Evolutionary conservation across 2,329 filamentous ascomycete species (phyloP), one percentile per base, ranked within the genome.

Genomic region (Fusarium paranaense): DNA sequence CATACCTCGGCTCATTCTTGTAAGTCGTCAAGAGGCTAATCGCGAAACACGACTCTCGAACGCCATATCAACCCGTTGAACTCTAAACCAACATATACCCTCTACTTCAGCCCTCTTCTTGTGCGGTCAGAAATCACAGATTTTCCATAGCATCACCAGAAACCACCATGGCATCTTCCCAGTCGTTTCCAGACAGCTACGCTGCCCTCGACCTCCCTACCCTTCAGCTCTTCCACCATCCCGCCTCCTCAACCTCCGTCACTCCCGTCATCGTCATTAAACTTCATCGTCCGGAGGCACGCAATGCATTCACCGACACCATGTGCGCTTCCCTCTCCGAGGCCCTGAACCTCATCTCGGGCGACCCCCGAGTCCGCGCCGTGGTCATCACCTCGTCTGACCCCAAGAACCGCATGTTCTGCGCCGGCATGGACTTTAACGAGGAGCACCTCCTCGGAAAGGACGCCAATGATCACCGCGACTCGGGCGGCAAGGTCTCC

Each of bases 241-340:
- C 88, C 0, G 67, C 80, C 3, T 81, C 83, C 10, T 89, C 91
- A 0, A 80, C 87, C 13, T 83, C 86, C 4, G 87, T 89, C 16
- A 93, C 91, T 1, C 87, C 88, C 18, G 86, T 93, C 61, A 86
- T 94, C 62, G 80, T 93, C 59, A 80, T 93, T 71, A 75, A 89
- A 3, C 87, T 94, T 45, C 86, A 92, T 82, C 89, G 93, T 20
- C 92, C 92, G 0, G 81, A 84, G 13, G 90, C 90, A 68, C 86
- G 91, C 82, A 94, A 94, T 87, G 92, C 90, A 69, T 94, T 94
- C 82, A 94, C 91, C 4, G 83, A 86, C 22, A 85, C 82, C 16
- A 94, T 94, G 90, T 88, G 88, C 76, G 78, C 82, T 18, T 91
- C 92, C 76, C 85, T 94, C 33, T 87, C 90, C 67, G 73, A 82